Percentiles rank a stretch among this genome's conserved stretches.
Evolutionary conservation across 1,139 yeast species (phyloP).

Genomic region (Suhomyces bolitotheri): DNA sequence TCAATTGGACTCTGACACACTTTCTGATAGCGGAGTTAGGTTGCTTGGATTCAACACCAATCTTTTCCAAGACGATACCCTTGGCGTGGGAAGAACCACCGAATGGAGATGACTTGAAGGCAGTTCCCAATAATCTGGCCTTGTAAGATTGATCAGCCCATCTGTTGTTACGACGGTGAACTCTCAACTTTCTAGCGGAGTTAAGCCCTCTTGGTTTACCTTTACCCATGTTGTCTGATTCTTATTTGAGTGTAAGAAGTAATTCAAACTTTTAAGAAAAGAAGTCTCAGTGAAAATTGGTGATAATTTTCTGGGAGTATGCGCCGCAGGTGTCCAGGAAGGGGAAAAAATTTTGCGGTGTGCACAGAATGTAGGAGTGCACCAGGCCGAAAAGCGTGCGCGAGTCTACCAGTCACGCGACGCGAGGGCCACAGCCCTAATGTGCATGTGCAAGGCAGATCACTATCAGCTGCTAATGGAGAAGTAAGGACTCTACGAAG

Average conservation of each 20-base stretch:
- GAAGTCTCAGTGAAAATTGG: conserved; percentile 12
- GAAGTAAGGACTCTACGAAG: too few species aligned
- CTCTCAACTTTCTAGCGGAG: conserved; percentile 99
- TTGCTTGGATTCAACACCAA: conserved; percentile 99
- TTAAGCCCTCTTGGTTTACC: conserved; percentile 98
- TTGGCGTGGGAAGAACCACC: conserved; percentile 99
- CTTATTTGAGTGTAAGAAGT: conserved; percentile 13
- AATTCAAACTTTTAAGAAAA: conserved; percentile 11
- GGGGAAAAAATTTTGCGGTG: conserved; percentile 6
- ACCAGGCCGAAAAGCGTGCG: too few species aligned
- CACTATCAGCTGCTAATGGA: too few species aligned
- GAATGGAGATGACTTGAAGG: conserved; percentile 99
- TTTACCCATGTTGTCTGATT: conserved; percentile 61
- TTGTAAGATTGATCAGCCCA: conserved; percentile 99
- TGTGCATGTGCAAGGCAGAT: not conserved
- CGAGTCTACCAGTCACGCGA: not conserved
- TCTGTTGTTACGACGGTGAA: conserved; percentile 99
- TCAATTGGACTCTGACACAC: conserved; percentile 99
- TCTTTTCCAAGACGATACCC: conserved; percentile 99
- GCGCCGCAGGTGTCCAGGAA: conserved; percentile 10
- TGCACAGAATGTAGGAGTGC: conserved; percentile 1
- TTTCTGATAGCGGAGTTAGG: conserved; percentile 99
- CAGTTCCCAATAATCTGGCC: conserved; percentile 98
- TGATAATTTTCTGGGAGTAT: conserved; percentile 9
- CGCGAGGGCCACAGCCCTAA: conserved; percentile 7